Percentiles rank a stretch among this genome's conserved stretches.
phyloP scores from a whole-genome alignment of 768 basidiomycete genomes.

The Arthromyces matolae region DNA sequence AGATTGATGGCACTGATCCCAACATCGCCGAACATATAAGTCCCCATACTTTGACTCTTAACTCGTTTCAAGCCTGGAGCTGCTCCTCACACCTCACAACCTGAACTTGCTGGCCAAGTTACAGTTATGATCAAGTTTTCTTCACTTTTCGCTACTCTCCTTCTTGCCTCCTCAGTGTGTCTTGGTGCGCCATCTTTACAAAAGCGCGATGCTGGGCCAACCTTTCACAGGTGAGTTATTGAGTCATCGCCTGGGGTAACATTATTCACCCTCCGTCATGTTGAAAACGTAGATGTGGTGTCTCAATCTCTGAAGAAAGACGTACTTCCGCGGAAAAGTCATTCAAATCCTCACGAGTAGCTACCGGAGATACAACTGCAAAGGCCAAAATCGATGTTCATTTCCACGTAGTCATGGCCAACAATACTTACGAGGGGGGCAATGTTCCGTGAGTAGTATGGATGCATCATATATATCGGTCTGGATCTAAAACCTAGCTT shows the following conservation, averaged over 20 bases:
- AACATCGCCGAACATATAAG: conserved; percentile 6
- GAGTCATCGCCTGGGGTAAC: background rate
- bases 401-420: conserved; percentile 42
- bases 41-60: too few species aligned
- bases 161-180: conserved; percentile 15
- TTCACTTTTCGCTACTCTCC: conserved; percentile 13
- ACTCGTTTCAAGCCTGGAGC: background rate
- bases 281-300: conserved; percentile 35
- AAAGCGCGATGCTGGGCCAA: background rate
- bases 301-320: conserved; percentile 30
- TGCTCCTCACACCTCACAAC: conserved; percentile 10
- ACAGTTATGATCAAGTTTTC: conserved; percentile 16
- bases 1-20: background rate
- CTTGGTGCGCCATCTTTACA: conserved; percentile 15
- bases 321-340: conserved; percentile 33
- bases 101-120: conserved; percentile 10
- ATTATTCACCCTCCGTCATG: too few species aligned
- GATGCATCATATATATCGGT: background rate
- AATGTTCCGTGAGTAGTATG: conserved; percentile 33
- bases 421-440: conserved; percentile 35
- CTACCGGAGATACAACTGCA: conserved; percentile 23
- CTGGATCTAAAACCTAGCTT: background rate
- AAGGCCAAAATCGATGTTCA: conserved; percentile 35
- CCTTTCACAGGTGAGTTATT: too few species aligned
- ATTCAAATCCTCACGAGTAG: conserved; percentile 32